phyloP scores from a whole-genome alignment of 2,329 filamentous ascomycete genomes.

The Pyricularia sp. region DNA sequence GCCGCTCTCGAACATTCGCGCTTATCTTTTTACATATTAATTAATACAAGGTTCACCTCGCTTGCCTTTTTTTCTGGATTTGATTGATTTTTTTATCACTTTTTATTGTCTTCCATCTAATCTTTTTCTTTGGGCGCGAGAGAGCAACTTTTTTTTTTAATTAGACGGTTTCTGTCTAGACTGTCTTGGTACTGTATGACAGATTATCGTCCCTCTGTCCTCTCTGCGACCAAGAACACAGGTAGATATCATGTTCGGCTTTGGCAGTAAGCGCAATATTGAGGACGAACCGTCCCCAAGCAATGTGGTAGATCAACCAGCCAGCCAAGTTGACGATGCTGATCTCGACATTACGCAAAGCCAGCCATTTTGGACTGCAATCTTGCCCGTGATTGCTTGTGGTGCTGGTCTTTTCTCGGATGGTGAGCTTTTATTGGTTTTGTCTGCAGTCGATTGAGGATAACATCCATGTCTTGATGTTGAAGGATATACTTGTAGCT shows the following conservation, averaged over 20 bases:
- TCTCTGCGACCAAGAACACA: neutral
- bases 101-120: neutral
- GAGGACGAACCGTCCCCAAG: neutral
- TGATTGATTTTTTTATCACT: neutral
- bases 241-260: conserved; percentile 5
- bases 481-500: neutral
- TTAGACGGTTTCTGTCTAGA: too few species aligned
- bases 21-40: neutral
- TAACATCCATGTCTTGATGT: neutral
- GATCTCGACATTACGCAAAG: neutral
- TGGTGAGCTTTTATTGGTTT: conserved; percentile 22
- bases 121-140: too few species aligned
- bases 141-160: too few species aligned
- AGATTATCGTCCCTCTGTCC: neutral
- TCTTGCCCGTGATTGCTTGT: conserved; percentile 68
- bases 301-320: neutral
- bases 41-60: neutral
- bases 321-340: neutral
- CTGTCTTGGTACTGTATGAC: too few species aligned
- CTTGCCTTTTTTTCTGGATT: neutral
- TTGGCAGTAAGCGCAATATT: conserved; percentile 4
- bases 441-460: neutral
- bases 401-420: conserved; percentile 85
- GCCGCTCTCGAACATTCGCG: neutral
- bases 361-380: conserved; percentile 7